phyloP scores from a whole-genome alignment of 768 basidiomycete genomes.

The Lanmaoa pseudosensibilis region DNA sequence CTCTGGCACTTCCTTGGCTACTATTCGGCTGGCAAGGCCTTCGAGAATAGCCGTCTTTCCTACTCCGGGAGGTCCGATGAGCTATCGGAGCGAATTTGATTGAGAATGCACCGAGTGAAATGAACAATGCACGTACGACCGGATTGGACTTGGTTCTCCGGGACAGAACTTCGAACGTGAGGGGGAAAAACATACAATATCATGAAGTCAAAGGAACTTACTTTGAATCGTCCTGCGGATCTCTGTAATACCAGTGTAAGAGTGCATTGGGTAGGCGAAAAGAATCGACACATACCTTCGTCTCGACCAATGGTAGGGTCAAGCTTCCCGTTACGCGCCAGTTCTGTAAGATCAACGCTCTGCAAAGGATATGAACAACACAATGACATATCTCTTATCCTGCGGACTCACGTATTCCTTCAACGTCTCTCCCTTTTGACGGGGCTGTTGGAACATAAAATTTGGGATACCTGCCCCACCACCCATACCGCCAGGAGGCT shows the following conservation, averaged over 20 bases:
- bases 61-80: conserved; percentile 85
- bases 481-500: conserved; percentile 38
- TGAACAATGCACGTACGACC: conserved; percentile 51
- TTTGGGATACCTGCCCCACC: conserved; percentile 50
- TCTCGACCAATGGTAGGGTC: conserved; percentile 91
- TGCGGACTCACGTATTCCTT: conserved; percentile 68
- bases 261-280: background rate
- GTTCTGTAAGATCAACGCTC: conserved; percentile 83
- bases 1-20: conserved; percentile 89
- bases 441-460: conserved; percentile 56
- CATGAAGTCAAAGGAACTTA: conserved; percentile 34
- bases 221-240: conserved; percentile 91
- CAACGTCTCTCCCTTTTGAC: conserved; percentile 80
- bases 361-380: conserved; percentile 26
- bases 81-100: conserved; percentile 35
- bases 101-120: background rate
- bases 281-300: conserved; percentile 49
- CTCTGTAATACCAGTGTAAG: conserved; percentile 42
- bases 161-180: conserved; percentile 59
- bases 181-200: background rate
- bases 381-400: conserved; percentile 11
- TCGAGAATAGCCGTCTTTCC: conserved; percentile 93
- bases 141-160: conserved; percentile 91
- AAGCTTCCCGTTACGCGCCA: conserved; percentile 81
- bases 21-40: conserved; percentile 83